phyloP scores from a whole-genome alignment of 2,329 filamentous ascomycete genomes.

The Aspergillus latus region DNA sequence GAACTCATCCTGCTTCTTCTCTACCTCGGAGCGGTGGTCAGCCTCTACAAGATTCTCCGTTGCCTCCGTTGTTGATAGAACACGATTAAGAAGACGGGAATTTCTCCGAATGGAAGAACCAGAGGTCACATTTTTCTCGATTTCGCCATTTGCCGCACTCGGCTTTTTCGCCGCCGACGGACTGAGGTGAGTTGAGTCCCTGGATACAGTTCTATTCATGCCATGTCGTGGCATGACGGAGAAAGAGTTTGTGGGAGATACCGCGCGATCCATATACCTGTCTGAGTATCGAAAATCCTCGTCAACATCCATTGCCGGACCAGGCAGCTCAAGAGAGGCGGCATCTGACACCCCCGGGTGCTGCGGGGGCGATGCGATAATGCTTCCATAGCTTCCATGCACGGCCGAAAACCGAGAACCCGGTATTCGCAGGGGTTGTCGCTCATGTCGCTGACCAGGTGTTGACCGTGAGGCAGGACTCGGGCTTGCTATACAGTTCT shows the following conservation, averaged over 20 bases:
- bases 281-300: slow-evolving; percentile 26
- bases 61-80: slow-evolving; percentile 41
- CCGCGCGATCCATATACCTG: slow-evolving; percentile 16
- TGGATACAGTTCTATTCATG: slow-evolving; percentile 13
- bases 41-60: slow-evolving; percentile 49
- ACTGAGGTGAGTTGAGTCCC: slow-evolving; percentile 9
- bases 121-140: slow-evolving; percentile 26
- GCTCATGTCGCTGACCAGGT: slow-evolving; percentile 40
- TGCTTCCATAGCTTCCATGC: slow-evolving; percentile 62
- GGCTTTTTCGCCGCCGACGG: slow-evolving; percentile 12
- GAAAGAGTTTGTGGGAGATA: slow-evolving; percentile 26
- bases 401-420: slow-evolving; percentile 36
- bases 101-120: slow-evolving; percentile 25
- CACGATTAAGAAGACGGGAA: slow-evolving; percentile 39
- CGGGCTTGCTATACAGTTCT: slow-evolving; percentile 18
- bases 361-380: slow-evolving; percentile 56
- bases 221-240: slow-evolving; percentile 25
- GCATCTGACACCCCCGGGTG: slow-evolving; percentile 37
- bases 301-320: slow-evolving; percentile 56
- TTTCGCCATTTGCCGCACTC: slow-evolving; percentile 9
- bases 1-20: slow-evolving; percentile 77
- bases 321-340: slow-evolving; percentile 60
- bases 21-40: slow-evolving; percentile 62
- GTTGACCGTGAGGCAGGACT: slow-evolving; percentile 34
- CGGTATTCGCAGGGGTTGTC: slow-evolving; percentile 36